phyloP scores from a whole-genome alignment of 257 asterid genomes.

The Nicotiana sylvestris region DNA sequence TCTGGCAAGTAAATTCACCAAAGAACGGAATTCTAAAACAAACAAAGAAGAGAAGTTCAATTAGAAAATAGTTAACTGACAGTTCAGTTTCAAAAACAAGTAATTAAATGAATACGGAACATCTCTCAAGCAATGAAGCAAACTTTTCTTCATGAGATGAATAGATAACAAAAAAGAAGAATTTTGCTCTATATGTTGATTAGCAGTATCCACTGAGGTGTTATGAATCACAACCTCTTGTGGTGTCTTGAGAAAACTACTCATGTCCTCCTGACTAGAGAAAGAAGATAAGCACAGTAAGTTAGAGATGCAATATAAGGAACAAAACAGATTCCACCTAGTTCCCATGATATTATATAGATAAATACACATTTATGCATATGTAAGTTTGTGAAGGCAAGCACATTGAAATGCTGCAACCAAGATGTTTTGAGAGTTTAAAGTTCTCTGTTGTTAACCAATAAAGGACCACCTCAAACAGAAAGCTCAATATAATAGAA shows the following conservation, averaged over 20 bases:
- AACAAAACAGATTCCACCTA: background rate
- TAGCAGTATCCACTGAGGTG: background rate
- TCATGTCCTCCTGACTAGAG: background rate
- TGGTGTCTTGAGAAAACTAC: background rate
- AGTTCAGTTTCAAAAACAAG: background rate
- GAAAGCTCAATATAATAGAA: background rate
- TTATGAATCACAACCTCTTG: background rate
- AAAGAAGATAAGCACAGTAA: background rate
- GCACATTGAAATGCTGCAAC: background rate
- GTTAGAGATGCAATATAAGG: background rate
- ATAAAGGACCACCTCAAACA: background rate
- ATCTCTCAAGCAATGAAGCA: background rate
- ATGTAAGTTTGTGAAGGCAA: background rate
- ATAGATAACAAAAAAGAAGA: background rate
- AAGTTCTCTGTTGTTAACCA: background rate
- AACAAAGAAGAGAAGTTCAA: conserved; percentile 14
- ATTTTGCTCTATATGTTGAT: background rate
- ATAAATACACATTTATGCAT: background rate
- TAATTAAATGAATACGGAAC: background rate
- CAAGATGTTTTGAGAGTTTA: background rate
- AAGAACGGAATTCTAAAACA: conserved; percentile 74
- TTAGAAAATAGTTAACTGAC: conserved; percentile 6
- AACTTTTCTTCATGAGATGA: background rate
- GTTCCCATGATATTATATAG: background rate
- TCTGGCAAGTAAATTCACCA: conserved; percentile 94